Percentiles rank a stretch among this genome's conserved stretches.
These are phyloP conservation scores for Mimosa bimucronata DNA, from an alignment of 306 rosid species.

Conservation along the genomic window DNA sequence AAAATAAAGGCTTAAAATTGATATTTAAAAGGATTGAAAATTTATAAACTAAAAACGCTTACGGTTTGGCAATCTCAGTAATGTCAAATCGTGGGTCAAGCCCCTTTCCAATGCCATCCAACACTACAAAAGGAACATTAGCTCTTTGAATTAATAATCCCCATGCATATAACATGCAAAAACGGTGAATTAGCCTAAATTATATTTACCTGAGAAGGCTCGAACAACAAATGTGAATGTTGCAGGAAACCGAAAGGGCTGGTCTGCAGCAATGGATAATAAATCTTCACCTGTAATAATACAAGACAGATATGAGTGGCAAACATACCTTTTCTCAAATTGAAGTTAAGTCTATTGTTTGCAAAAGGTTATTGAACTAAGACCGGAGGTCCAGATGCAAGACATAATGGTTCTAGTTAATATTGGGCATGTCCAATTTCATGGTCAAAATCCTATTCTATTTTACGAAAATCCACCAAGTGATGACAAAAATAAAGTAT, in stretches of 20 bases:
- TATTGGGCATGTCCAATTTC: conserved; percentile 32
- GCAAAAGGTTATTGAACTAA: conserved; percentile 33
- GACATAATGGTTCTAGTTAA: conserved; percentile 21
- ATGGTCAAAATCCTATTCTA: background rate
- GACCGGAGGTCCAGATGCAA: conserved; percentile 21
- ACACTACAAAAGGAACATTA: conserved; percentile 56
- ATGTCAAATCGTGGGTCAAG: conserved; percentile 98
- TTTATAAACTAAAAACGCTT: conserved; percentile 51
- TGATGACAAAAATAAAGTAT: background rate
- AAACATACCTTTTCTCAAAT: conserved; percentile 26
- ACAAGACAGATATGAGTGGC: conserved; percentile 39
- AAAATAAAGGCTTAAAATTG: conserved; percentile 23
- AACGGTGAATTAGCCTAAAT: conserved; percentile 21
- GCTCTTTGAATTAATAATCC: conserved; percentile 25
- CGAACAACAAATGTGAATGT: conserved; percentile 99
- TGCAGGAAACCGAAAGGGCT: conserved; percentile 99
- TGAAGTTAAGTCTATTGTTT: conserved; percentile 18
- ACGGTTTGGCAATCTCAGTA: conserved; percentile 99
- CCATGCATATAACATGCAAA: conserved; percentile 32
- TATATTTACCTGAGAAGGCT: conserved; percentile 88
- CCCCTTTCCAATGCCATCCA: conserved; percentile 99
- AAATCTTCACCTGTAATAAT: conserved; percentile 89
- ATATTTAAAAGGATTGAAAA: conserved; percentile 18
- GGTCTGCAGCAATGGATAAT: conserved; percentile 93
- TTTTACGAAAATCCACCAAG: conserved; percentile 1